Percentiles rank a stretch among this genome's conserved stretches.
These are phyloP conservation scores for Zygosaccharomyces pseudobailii DNA, from an alignment of 1,139 yeast genomes.

Conservation along the genomic window DNA sequence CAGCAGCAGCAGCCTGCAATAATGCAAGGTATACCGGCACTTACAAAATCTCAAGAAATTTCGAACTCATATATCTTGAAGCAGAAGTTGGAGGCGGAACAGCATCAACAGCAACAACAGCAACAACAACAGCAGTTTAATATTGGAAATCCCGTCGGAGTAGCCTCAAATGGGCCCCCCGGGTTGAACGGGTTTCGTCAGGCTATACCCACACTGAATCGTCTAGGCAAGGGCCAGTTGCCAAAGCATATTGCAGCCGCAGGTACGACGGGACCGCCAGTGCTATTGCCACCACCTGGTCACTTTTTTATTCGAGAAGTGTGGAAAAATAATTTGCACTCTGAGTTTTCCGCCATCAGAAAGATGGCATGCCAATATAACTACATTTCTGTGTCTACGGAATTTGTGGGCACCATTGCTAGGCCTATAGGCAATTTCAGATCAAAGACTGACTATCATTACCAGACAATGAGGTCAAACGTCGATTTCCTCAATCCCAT, in stretches of 20 bases:
- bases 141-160: conserved; percentile 5
- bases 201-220: conserved; percentile 13
- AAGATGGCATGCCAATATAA: conserved; percentile 65
- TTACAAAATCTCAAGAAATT: conserved; percentile 15
- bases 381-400: conserved; percentile 76
- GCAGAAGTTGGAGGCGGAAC: conserved; percentile 27
- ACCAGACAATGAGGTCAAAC: conserved; percentile 88
- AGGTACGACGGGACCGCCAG: conserved; percentile 17
- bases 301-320: conserved; percentile 49
- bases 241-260: conserved; percentile 16
- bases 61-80: conserved; percentile 24
- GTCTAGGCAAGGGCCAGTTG: conserved; percentile 14
- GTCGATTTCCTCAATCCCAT: conserved; percentile 82
- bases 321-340: conserved; percentile 80
- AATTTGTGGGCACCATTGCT: conserved; percentile 93
- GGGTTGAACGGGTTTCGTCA: conserved; percentile 21
- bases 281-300: conserved; percentile 30
- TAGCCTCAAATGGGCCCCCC: conserved; percentile 17
- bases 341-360: conserved; percentile 72
- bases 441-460: conserved; percentile 87
- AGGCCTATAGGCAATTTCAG: conserved; percentile 95
- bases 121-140: conserved; percentile 15
- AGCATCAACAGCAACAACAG: conserved; percentile 20
- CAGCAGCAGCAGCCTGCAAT: conserved; percentile 20
- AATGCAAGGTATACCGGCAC: conserved; percentile 13